Evolutionary conservation across 345 rosid genomes (phyloP).

Genomic region (Geranium rotundifolium): DNA sequence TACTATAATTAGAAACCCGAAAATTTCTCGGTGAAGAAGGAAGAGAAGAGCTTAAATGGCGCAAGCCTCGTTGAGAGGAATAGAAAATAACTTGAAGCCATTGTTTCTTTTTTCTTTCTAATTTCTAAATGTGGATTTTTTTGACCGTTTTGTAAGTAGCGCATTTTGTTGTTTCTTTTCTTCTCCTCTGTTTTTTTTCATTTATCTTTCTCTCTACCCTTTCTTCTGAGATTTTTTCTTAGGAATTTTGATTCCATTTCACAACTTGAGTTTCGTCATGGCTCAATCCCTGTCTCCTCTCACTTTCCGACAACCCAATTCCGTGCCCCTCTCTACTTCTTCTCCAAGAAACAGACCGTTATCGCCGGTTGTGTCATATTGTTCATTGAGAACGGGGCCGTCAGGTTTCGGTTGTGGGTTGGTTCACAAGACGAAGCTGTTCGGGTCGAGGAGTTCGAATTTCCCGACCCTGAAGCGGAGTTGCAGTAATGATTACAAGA

Average conservation of each 20-base stretch:
- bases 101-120: background rate
- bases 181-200: background rate
- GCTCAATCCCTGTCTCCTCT: background rate
- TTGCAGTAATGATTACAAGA: background rate
- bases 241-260: background rate
- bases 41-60: too few species aligned
- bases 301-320: background rate
- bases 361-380: too few species aligned
- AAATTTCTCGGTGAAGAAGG: too few species aligned
- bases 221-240: too few species aligned
- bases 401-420: background rate
- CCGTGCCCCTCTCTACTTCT: background rate
- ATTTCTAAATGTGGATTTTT: background rate
- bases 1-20: too few species aligned
- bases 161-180: too few species aligned
- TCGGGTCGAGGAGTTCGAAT: background rate
- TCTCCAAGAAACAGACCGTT: too few species aligned
- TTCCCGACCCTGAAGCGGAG: background rate
- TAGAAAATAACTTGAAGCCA: background rate
- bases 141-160: background rate
- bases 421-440: background rate
- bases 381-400: background rate
- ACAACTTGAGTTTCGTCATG: too few species aligned
- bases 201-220: too few species aligned
- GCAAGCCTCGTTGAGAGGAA: slow-evolving; percentile 3